Conservation (phyloP, 192 early-diverging fungal species). For the Phycomyces nitens region DNA sequence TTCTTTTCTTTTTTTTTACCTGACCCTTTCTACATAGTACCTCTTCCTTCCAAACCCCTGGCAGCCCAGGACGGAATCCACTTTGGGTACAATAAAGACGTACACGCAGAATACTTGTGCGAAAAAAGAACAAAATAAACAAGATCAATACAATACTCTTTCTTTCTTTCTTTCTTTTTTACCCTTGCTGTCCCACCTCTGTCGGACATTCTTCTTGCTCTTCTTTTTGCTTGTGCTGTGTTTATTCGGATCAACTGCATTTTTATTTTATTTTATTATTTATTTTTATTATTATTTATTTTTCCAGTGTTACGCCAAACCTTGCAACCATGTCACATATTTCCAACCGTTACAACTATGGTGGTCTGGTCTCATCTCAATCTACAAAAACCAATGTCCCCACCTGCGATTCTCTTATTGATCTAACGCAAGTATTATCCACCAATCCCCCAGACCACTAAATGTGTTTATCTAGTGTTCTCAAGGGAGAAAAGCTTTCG, state of each 20-base stretch:
- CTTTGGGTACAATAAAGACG: conserved; percentile 6
- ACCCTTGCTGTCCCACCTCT: background rate
- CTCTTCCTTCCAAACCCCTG: background rate
- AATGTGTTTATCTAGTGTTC: conserved; percentile 6
- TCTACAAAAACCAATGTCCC: background rate
- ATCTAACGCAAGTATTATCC: conserved; percentile 8
- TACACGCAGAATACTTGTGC: background rate
- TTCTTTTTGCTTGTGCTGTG: too few species aligned
- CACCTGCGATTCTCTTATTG: conserved; percentile 13
- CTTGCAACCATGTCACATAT: background rate
- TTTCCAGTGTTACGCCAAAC: background rate
- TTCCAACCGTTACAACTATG: background rate
- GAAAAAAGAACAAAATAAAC: background rate
- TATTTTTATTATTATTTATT: background rate
- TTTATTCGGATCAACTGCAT: too few species aligned
- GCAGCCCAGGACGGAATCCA: conserved; percentile 1
- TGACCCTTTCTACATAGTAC: too few species aligned
- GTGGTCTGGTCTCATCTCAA: background rate
- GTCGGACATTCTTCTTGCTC: too few species aligned
- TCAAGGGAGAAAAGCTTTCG: conserved; percentile 24
- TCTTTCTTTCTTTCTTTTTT: background rate
- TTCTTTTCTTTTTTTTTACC: too few species aligned
- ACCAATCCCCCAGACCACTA: background rate
- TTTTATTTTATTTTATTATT: background rate
- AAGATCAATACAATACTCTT: conserved; percentile 1